A percentile compares a stretch with the other conserved stretches of the same genome.
These are phyloP conservation scores for Russula lepida DNA, from an alignment of 768 basidiomycete genomes.

Conservation along the genomic window DNA sequence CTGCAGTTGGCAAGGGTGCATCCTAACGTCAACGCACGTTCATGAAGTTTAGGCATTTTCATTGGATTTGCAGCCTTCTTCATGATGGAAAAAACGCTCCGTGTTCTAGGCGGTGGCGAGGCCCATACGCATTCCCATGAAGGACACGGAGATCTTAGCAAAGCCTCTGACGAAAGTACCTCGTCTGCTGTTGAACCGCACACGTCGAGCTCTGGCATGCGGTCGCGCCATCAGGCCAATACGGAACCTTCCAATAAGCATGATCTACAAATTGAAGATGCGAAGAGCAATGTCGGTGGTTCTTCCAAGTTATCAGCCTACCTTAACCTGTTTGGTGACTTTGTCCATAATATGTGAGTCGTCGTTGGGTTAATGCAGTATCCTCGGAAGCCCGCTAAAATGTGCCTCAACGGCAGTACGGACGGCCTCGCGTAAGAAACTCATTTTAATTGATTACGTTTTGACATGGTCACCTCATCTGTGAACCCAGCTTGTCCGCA, in stretches of 20 bases:
- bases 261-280: conserved; percentile 21
- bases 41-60: conserved; percentile 65
- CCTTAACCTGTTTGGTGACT: conserved; percentile 87
- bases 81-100: conserved; percentile 85
- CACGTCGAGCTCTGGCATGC: conserved; percentile 39
- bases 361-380: conserved; percentile 9
- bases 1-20: not conserved
- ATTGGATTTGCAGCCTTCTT: conserved; percentile 85
- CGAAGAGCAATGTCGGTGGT: conserved; percentile 31
- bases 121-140: conserved; percentile 57
- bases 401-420: conserved; percentile 45
- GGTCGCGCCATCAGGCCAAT: conserved; percentile 24
- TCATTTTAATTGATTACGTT: conserved; percentile 12
- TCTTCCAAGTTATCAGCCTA: conserved; percentile 85
- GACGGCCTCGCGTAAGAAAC: conserved; percentile 77
- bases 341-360: conserved; percentile 85
- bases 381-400: conserved; percentile 18
- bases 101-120: conserved; percentile 63
- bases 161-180: conserved; percentile 26
- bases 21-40: conserved; percentile 18
- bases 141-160: conserved; percentile 31
- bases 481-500: conserved; percentile 67
- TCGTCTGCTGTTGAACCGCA: conserved; percentile 42
- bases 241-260: conserved; percentile 24
- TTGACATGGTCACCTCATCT: conserved; percentile 1